Base-by-base conservation (phyloP, 352 stramenopile species). In the Phytophthora foliorum region DNA sequence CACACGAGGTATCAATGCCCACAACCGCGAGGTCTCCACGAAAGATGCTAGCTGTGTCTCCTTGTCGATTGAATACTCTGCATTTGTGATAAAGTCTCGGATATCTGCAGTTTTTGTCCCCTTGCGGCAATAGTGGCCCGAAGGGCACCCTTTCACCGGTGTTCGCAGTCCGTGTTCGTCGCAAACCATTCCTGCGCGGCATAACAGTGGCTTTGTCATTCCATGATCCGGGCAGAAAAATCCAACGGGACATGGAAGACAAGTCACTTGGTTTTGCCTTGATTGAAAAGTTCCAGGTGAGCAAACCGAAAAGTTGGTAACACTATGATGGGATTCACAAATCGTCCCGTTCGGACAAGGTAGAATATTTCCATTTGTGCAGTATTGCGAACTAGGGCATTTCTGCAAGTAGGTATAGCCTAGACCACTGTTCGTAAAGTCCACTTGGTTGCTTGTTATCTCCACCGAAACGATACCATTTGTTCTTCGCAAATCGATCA, bases 241-340 rank as follows among this genome's bases (percentile, higher is more conserved):
- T 0, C 97, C 97, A 24, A 99, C 77, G 1, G 97, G 96, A 55
- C 97, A 99, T 4, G 54, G 63, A 13, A 99, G 69, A 61, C 97
- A 99, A 17, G 63, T 60, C 0, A 29, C 44, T 69, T 98, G 84
- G 14, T 81, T 87, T 38, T 87, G 73, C 9, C 89, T 85, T 6
- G 97, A 92, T 77, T 99, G 95, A 75, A 99, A 99, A 6, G 74
- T 93, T 5, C 97, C 96, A 1, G 96, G 93, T 3, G 85, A 36
- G 59, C 97, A 99, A 8, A 99, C 67, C 14, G 97, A 97, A 63
- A 99, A 98, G 68, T 99, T 99, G 2, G 85, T 74, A n/a, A n/a
- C n/a, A n/a, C 46, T 52, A 13, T 77, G 63, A 24, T 76, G 55
- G 0, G 65, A 31, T 25, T 80, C 74, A 36, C 79, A 90, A 9